Base-by-base conservation (phyloP, 495 filamentous ascomycete species). In the Podospora pseudopauciseta region DNA sequence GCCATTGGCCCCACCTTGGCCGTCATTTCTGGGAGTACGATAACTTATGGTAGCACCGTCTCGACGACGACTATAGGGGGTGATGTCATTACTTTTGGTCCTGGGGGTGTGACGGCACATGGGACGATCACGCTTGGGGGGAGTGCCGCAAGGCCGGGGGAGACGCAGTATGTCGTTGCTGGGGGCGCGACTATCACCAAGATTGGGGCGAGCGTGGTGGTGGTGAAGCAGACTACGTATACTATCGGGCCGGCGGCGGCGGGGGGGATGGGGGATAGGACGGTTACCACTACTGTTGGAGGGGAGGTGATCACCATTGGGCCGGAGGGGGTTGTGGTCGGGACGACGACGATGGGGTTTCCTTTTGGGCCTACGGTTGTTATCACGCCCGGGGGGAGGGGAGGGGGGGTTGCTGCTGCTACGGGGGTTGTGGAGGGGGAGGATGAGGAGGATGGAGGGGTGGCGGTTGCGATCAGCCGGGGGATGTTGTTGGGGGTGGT, bases 101-200 rank as follows among this genome's bases (percentile, higher is more conserved):
- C 84, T 15, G 74, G 70, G 0, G 83, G 86, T 39, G 71, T 87
- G 23, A 73, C 74, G 5, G 70, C 78, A 57, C 73, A 73, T 4
- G 15, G 39, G 26, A 27, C 39, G 20, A 76, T 79, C n/a, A 83
- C 79, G 1, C 66, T 85, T 0, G 82, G 81, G 26, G 83, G 82
- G 0, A 27, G 67, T 11, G 60, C 63, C 2, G 79, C 78, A 6
- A 68, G 76, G 28, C 62, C 76, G 19, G 60, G 66, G 11, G 77
- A 71, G 6, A 83, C 82, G 16, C 74, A 77, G 32, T 79, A 79
- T 58, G 80, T 75, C 2, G 71, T 85, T 15, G 78, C 80, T 3
- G 84, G 84, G 44, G 84, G 84, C 13, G 79, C 80, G 7, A 80
- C 80, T 4, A 71, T 86, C 39, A 82, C 83, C 4, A 78, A 82